Conservation (phyloP, 805 yeast species). For the Wickerhamomyces silvicola region DNA sequence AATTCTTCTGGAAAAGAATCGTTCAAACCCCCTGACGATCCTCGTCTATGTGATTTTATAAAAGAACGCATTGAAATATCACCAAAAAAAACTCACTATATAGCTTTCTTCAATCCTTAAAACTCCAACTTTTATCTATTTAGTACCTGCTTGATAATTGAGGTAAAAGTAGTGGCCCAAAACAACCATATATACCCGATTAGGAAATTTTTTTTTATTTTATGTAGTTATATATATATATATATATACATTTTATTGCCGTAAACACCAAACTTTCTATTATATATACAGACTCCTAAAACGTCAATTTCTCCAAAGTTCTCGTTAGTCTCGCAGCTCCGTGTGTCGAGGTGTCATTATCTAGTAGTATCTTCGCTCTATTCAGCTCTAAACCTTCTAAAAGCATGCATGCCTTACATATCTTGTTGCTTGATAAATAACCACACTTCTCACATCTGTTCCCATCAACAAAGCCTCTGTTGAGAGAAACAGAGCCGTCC, state of each 20-base stretch:
- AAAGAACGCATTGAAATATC: conserved; percentile 23
- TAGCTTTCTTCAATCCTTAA: no score
- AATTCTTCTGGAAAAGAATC: no score
- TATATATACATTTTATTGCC: no score
- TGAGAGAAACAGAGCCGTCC: conserved; percentile 56
- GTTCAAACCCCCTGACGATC: conserved; percentile 23
- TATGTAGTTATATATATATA: no score
- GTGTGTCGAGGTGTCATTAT: conserved; percentile 41
- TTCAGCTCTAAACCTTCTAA: conserved; percentile 76
- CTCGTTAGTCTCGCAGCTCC: conserved; percentile 62
- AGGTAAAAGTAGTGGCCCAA: no score
- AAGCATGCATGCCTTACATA: conserved; percentile 90
- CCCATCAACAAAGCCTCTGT: conserved; percentile 45
- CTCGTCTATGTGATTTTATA: conserved; percentile 26
- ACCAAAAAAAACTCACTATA: no score
- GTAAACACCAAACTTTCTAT: no score
- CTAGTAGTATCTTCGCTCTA: conserved; percentile 60
- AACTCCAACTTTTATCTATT: no score
- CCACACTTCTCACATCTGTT: conserved; percentile 86
- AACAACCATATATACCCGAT: no score
- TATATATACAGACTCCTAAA: conserved; percentile 37
- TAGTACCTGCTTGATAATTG: no score
- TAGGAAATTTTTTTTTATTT: no score
- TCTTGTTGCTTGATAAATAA: conserved; percentile 76
- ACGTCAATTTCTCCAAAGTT: conserved; percentile 57